Percentiles rank a stretch among this genome's conserved stretches.
phyloP scores from a whole-genome alignment of 352 stramenopile species.

The Halophytophthora polymorphica region DNA sequence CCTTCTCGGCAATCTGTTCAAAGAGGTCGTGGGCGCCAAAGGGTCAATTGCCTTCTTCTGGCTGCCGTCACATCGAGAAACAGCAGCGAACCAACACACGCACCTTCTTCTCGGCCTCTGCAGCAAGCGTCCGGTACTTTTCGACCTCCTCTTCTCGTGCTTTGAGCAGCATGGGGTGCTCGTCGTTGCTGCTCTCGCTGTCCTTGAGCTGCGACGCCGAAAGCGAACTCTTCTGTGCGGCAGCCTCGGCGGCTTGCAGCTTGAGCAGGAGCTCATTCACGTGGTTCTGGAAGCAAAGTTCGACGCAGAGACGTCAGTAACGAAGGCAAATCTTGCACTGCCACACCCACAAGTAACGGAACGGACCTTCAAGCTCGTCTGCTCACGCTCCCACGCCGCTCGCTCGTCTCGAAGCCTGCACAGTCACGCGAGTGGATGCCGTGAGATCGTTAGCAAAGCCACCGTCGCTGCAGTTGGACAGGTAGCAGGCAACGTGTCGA shows the following conservation, averaged over 20 bases:
- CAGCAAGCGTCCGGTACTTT: constrained; percentile 37
- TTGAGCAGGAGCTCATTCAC: constrained; percentile 51
- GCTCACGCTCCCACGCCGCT: constrained; percentile 43
- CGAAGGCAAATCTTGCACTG: no score
- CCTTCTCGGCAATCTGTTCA: constrained; percentile 37
- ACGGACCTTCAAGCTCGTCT: constrained; percentile 41
- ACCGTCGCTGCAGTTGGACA: no score
- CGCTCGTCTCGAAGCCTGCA: constrained; percentile 60
- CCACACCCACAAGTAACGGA: background rate
- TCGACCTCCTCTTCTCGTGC: constrained; percentile 44
- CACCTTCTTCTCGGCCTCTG: constrained; percentile 53
- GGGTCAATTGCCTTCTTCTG: no score
- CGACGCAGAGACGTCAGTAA: no score
- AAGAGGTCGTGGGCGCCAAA: background rate
- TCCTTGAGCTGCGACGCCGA: constrained; percentile 15
- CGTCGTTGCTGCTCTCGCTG: constrained; percentile 13
- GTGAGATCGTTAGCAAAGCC: background rate
- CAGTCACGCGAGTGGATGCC: background rate
- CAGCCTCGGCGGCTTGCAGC: constrained; percentile 49
- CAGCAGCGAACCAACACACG: background rate
- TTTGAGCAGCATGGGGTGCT: constrained; percentile 33
- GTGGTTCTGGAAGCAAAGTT: constrained; percentile 25
- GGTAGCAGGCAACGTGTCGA: no score
- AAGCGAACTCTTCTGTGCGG: constrained; percentile 27
- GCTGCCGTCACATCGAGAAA: background rate